Conservation (phyloP, 148 eudicot species). For the Rhododendron molle region DNA sequence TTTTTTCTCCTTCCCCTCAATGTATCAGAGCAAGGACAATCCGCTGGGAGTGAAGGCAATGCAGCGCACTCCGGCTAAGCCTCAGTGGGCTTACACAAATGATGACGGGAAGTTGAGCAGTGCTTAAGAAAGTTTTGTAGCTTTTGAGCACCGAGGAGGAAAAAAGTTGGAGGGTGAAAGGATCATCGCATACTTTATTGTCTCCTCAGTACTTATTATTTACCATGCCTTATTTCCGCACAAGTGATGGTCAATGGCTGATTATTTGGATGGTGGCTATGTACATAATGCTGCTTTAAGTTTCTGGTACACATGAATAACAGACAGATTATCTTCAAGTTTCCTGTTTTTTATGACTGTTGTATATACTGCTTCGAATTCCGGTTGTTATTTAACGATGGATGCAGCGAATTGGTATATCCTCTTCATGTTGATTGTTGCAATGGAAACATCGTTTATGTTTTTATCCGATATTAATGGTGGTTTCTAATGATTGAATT, state of each 20-base stretch:
- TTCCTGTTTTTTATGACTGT: background rate
- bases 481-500: background rate
- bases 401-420: background rate
- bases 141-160: background rate
- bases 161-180: background rate
- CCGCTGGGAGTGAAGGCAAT: constrained; percentile 9
- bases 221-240: background rate
- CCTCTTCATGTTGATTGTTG: background rate
- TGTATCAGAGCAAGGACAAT: constrained; percentile 17
- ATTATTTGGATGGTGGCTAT: background rate
- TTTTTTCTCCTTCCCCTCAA: background rate
- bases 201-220: background rate
- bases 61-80: constrained; percentile 8
- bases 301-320: background rate
- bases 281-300: background rate
- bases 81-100: constrained; percentile 1
- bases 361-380: background rate
- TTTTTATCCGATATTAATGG: background rate
- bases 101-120: constrained; percentile 2
- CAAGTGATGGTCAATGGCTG: background rate
- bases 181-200: background rate
- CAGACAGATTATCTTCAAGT: background rate
- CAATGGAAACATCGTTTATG: background rate
- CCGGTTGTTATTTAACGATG: background rate
- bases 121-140: background rate